These are phyloP conservation scores for Pseudocercospora fijiensis DNA, from an alignment of 2,329 filamentous ascomycete genomes.

Conservation along the genomic window DNA sequence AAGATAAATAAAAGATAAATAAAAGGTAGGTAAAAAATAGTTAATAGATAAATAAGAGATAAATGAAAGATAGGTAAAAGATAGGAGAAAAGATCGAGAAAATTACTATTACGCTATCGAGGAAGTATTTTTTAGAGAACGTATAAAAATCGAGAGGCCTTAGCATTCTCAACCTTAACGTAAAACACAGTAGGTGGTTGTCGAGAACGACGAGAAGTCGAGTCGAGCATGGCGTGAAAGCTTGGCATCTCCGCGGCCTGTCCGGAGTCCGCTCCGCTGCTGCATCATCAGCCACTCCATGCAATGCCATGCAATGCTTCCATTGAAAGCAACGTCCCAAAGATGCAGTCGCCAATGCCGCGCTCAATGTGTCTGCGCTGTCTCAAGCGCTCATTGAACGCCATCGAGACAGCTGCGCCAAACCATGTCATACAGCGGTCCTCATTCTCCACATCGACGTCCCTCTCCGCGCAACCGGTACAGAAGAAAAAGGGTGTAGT, in stretches of 20 bases:
- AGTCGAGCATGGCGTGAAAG: neutral
- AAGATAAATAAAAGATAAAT: too few species aligned
- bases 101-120: too few species aligned
- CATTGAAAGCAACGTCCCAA: neutral
- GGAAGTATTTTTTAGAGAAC: too few species aligned
- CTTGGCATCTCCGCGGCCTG: neutral
- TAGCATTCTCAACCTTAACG: too few species aligned
- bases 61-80: too few species aligned
- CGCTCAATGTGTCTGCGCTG: slow-evolving; percentile 32
- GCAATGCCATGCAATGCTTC: neutral
- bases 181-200: too few species aligned
- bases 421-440: slow-evolving; percentile 24
- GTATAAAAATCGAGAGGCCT: too few species aligned
- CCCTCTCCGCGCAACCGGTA: slow-evolving; percentile 30
- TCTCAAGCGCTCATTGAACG: slow-evolving; percentile 26
- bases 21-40: too few species aligned
- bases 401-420: slow-evolving; percentile 13
- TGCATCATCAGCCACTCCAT: neutral
- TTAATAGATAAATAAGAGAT: too few species aligned
- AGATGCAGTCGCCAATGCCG: slow-evolving; percentile 26
- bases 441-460: slow-evolving; percentile 38
- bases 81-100: too few species aligned
- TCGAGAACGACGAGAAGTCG: too few species aligned
- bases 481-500: slow-evolving; percentile 32
- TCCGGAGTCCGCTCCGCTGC: too few species aligned